Evolutionary conservation across 257 asterid species (phyloP), one percentile per base, ranked within the genome.

Genomic region (Echites panduratus): DNA sequence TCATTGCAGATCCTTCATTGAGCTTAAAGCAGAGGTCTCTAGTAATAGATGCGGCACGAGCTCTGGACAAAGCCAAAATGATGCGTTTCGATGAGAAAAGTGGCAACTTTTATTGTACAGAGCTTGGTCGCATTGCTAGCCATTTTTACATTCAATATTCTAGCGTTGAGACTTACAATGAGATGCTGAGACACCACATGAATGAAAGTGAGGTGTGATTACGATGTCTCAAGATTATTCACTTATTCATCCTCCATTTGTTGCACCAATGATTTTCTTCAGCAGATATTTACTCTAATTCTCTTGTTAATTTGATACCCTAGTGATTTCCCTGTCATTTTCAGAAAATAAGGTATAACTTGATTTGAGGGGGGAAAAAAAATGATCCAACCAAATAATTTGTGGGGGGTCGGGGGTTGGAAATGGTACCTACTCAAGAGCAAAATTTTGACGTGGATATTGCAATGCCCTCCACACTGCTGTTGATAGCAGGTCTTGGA

Each of bases 11-110:
- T 80, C 99, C 99, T 80, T 86, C 93, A 67, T 77, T 94, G 84
- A 81, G 97, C 87, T 79, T 89, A 80, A 94, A 94, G 84, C 99
- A 91, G 84, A 89, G 97, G 81, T 89, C 89, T 79, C 88, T 94
- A 78, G 89, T 94, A 40, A 84, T 89, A 45, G 97, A 91, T 85
- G 97, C 97, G 74, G 99, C 99, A 61, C 95, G 99, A 73, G 84
- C 96, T 78, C 97, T 94, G 10, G 99, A 94, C 87, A 91, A 84
- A 85, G 99, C 99, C 70, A 94, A 94, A 87, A 94, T 94, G 99
- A 89, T 94, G 99, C 99, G 99, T 61, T 94, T 91, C 72, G 99
- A 94, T 84, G 99, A 94, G 85, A 94, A 94, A 85, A 94, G 99
- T 76, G 99, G 99, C 82, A 94, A 94, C 81, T 91, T 94, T 66